Conservation (phyloP, 2,329 filamentous ascomycete genomes). For the Lecanosticta acicola region DNA sequence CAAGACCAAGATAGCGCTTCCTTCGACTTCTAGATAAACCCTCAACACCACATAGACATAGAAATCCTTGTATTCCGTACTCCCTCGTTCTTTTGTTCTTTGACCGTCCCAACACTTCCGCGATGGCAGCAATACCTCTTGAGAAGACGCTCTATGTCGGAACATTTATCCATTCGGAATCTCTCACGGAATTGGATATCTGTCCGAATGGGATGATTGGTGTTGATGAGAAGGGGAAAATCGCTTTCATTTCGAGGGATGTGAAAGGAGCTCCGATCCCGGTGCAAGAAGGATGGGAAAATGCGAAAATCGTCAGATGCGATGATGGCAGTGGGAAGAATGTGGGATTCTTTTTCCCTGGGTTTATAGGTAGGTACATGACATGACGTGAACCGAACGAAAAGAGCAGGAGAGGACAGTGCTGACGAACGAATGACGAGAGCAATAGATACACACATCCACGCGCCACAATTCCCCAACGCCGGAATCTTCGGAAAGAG, state of each 20-base stretch:
- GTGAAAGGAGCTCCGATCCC: constrained; percentile 21
- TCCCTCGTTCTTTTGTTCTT: too few relatives aligned
- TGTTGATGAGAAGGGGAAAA: constrained; percentile 50
- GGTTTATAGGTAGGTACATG: constrained; percentile 56
- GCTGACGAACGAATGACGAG: constrained; percentile 2
- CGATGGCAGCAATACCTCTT: constrained; percentile 5
- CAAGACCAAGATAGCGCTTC: too few relatives aligned
- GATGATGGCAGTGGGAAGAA: too few relatives aligned
- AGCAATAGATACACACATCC: constrained; percentile 83
- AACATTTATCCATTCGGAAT: constrained; percentile 55
- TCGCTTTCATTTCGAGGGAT: constrained; percentile 43
- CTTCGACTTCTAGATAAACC: too few relatives aligned
- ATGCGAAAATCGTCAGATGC: constrained; percentile 36
- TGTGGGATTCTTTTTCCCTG: constrained; percentile 73
- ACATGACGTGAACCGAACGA: constrained; percentile 39
- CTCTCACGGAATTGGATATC: constrained; percentile 45
- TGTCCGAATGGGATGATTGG: constrained; percentile 43
- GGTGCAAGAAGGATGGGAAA: constrained; percentile 35
- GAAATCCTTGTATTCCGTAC: too few relatives aligned
- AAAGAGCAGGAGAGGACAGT: background rate
- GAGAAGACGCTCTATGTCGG: constrained; percentile 50
- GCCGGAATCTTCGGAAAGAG: constrained; percentile 88
- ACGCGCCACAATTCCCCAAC: constrained; percentile 93
- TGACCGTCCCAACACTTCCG: background rate
- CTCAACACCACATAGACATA: too few relatives aligned